A percentile compares a stretch with the other conserved stretches of the same genome.
Conservation (phyloP, 2,329 filamentous ascomycete genomes). For the Clonostachys rhizophaga region DNA sequence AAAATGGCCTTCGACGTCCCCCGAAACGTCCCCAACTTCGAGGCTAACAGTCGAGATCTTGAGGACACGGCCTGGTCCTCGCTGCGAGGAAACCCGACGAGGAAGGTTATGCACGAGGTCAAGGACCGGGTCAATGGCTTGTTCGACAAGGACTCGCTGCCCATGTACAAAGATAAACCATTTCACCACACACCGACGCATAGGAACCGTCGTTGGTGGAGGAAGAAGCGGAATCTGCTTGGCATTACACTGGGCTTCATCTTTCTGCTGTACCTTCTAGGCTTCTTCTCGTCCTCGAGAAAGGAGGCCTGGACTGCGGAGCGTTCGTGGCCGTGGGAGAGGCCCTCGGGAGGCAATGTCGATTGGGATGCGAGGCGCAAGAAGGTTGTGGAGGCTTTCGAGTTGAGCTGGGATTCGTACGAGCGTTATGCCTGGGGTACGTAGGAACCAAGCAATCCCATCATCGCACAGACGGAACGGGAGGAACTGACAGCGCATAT, state of each 20-base stretch:
- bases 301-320: conserved; percentile 12
- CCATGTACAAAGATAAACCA: conserved; percentile 99
- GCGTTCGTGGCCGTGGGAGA: conserved; percentile 50
- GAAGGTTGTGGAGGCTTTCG: conserved; percentile 83
- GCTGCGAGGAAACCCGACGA: conserved; percentile 25
- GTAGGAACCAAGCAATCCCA: conserved; percentile 19
- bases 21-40: conserved; percentile 65
- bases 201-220: conserved; percentile 54
- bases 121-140: conserved; percentile 60
- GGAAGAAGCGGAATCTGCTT: conserved; percentile 54
- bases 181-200: conserved; percentile 62
- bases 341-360: conserved; percentile 39
- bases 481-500: conserved; percentile 3
- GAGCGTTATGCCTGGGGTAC: conserved; percentile 90
- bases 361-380: conserved; percentile 79
- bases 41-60: conserved; percentile 56
- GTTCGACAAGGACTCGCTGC: conserved; percentile 58
- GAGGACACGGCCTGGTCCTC: conserved; percentile 65
- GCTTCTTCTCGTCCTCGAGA: conserved; percentile 45
- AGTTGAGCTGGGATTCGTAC: conserved; percentile 89
- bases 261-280: conserved; percentile 65
- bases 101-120: conserved; percentile 24
- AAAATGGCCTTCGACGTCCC: conserved; percentile 66
- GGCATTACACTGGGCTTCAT: conserved; percentile 49
- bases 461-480: too few species aligned